Evolutionary conservation across 169 alveolate genomes (phyloP).

Genomic region (Theileria equi): DNA sequence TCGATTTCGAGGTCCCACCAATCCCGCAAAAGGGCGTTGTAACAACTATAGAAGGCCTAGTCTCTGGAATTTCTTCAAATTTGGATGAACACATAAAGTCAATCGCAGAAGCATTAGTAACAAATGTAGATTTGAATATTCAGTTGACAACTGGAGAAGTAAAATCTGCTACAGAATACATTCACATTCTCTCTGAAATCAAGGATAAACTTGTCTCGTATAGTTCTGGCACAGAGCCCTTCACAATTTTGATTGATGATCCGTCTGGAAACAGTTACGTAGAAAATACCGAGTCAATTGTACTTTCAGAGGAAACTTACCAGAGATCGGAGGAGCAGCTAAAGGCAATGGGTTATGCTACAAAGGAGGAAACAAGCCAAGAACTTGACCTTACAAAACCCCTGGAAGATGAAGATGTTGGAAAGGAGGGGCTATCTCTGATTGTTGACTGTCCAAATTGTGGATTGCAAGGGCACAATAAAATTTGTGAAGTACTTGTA

Average conservation of each 20-base stretch:
- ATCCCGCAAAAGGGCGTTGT: slow-evolving; percentile 89
- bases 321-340: slow-evolving; percentile 80
- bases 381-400: slow-evolving; percentile 46
- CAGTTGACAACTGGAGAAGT: slow-evolving; percentile 23
- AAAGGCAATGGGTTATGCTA: slow-evolving; percentile 35
- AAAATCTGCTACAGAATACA: slow-evolving; percentile 20
- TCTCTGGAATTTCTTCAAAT: slow-evolving; percentile 31
- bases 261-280: slow-evolving; percentile 95
- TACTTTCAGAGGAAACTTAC: slow-evolving; percentile 60
- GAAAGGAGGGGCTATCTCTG: slow-evolving; percentile 33
- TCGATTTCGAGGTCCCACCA: slow-evolving; percentile 92
- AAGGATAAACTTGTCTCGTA: slow-evolving; percentile 18
- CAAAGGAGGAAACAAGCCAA: background rate
- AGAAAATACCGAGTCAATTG: slow-evolving; percentile 79
- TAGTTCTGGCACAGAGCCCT: slow-evolving; percentile 28
- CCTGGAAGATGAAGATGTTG: slow-evolving; percentile 53
- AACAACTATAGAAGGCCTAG: slow-evolving; percentile 84
- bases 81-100: slow-evolving; percentile 56
- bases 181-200: slow-evolving; percentile 4
- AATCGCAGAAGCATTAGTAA: background rate
- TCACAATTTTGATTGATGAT: slow-evolving; percentile 85
- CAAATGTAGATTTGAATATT: background rate
- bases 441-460: slow-evolving; percentile 80
- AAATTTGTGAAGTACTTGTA: slow-evolving; percentile 86
- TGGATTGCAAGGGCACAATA: slow-evolving; percentile 76